These are phyloP conservation scores for Ustilago trichophora DNA, from an alignment of 1,284 basidiomycete species.

Conservation along the genomic window DNA sequence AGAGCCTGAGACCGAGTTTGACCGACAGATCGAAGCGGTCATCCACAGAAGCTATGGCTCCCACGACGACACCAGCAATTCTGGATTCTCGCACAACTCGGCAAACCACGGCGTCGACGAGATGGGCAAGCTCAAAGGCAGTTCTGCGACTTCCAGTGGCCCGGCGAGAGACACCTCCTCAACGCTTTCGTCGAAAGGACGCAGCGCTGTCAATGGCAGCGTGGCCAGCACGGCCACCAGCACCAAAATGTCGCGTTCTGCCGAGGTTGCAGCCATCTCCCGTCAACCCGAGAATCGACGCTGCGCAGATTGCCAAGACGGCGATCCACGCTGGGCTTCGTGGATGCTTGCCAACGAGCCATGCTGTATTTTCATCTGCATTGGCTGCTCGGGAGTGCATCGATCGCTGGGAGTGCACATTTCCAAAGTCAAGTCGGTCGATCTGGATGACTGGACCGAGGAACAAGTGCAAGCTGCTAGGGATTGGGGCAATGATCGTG, in stretches of 20 bases:
- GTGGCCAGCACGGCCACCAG: conserved; percentile 11
- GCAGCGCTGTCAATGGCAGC: conserved; percentile 3
- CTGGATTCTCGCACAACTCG: conserved; percentile 16
- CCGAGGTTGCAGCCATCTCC: conserved; percentile 65
- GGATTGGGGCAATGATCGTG: conserved; percentile 50
- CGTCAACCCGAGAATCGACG: conserved; percentile 65
- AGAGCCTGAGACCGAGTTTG: conserved; percentile 50
- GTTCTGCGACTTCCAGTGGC: neutral
- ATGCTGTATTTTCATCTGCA: conserved; percentile 69
- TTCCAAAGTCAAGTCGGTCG: conserved; percentile 69
- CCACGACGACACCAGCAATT: conserved; percentile 19
- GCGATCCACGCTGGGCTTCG: conserved; percentile 67
- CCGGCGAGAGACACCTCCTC: neutral
- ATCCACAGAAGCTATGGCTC: conserved; percentile 54
- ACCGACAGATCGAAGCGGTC: conserved; percentile 55
- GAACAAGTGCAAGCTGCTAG: conserved; percentile 53
- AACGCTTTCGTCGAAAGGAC: conserved; percentile 2
- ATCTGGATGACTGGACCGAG: conserved; percentile 68
- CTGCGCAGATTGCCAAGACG: conserved; percentile 69
- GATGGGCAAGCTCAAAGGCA: conserved; percentile 25
- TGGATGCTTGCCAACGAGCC: conserved; percentile 66
- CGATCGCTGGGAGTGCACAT: conserved; percentile 70
- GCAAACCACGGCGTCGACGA: conserved; percentile 11
- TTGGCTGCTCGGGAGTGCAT: conserved; percentile 70
- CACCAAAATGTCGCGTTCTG: conserved; percentile 37